Evolutionary conservation across 495 filamentous ascomycete species (phyloP).

Genomic region (Aspergillus indologenus): DNA sequence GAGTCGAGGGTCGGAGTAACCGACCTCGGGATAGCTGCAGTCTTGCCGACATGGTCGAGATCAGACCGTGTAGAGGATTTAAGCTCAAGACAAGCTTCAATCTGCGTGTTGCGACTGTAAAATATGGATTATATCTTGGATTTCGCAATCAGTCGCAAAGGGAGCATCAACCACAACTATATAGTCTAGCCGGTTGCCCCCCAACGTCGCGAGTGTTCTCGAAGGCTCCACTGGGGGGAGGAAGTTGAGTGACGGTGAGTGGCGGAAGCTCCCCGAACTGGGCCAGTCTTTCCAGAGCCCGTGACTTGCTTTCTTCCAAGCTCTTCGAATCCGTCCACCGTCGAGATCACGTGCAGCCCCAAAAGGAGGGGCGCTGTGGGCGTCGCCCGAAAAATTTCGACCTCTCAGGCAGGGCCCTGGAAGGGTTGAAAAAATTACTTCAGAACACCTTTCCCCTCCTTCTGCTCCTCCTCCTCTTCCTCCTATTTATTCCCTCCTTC

Average conservation of each 20-base stretch:
- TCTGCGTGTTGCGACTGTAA: background rate
- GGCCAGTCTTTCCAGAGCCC: conserved; percentile 34
- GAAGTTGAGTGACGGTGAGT: conserved; percentile 26
- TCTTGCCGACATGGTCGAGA: conserved; percentile 36
- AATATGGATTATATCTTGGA: no score
- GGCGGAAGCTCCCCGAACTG: conserved; percentile 27
- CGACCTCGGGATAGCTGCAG: conserved; percentile 33
- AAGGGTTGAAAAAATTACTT: conserved; percentile 23
- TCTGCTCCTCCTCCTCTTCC: conserved; percentile 1
- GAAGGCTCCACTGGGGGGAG: conserved; percentile 37
- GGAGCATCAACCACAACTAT: conserved; percentile 10
- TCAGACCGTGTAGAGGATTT: background rate
- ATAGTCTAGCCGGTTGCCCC: conserved; percentile 20
- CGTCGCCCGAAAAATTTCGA: conserved; percentile 36
- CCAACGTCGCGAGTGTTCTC: conserved; percentile 40
- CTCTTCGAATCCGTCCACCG: conserved; percentile 9
- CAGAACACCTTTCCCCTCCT: conserved; percentile 25
- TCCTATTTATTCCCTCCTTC: conserved; percentile 14
- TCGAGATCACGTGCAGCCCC: conserved; percentile 32
- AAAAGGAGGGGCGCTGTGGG: conserved; percentile 24
- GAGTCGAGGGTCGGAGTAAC: conserved; percentile 27
- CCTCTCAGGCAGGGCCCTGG: conserved; percentile 26
- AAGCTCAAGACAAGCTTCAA: background rate
- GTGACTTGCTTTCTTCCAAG: conserved; percentile 17
- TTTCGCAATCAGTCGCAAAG: no score